Evolutionary conservation across 2,329 filamentous ascomycete species (phyloP).

Genomic region (Scedosporium aurantiacum): DNA sequence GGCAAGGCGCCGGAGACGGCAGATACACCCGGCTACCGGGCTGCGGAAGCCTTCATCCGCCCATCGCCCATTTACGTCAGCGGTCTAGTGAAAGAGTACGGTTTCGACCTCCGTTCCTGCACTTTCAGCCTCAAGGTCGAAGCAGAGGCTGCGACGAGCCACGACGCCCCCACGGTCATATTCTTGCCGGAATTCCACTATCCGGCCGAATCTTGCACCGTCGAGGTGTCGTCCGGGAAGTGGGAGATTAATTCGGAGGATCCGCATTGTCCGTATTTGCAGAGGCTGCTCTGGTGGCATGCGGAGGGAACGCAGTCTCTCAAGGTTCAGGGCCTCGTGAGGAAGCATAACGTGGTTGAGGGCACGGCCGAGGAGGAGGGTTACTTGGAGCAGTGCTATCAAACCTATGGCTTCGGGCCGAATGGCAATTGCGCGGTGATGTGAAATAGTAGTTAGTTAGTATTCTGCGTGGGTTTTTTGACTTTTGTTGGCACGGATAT

Average conservation of each 20-base stretch:
- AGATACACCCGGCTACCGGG: conserved; percentile 65
- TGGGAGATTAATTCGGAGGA: conserved; percentile 76
- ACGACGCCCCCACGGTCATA: conserved; percentile 65
- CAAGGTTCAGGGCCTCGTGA: conserved; percentile 61
- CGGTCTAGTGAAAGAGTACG: conserved; percentile 59
- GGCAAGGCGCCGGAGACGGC: conserved; percentile 45
- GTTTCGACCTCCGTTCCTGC: conserved; percentile 73
- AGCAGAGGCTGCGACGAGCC: conserved; percentile 41
- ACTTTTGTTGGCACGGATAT: background rate
- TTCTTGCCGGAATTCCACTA: conserved; percentile 92
- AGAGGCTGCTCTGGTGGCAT: conserved; percentile 89
- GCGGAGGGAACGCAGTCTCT: conserved; percentile 72
- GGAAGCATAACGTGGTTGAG: conserved; percentile 45
- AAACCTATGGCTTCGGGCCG: conserved; percentile 32
- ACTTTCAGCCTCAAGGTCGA: conserved; percentile 63
- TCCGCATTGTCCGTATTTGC: conserved; percentile 55
- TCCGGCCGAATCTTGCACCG: conserved; percentile 57
- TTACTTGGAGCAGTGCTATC: conserved; percentile 61
- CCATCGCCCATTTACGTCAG: conserved; percentile 68
- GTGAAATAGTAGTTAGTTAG: conserved; percentile 23
- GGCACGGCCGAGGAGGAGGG: conserved; percentile 61
- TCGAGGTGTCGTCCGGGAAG: conserved; percentile 74
- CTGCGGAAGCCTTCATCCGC: conserved; percentile 85
- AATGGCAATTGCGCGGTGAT: conserved; percentile 39
- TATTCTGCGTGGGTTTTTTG: background rate